Evolutionary conservation across 495 filamentous ascomycete species (phyloP), one percentile per base, ranked within the genome.

Genomic region (Aspergillus panamensis): DNA sequence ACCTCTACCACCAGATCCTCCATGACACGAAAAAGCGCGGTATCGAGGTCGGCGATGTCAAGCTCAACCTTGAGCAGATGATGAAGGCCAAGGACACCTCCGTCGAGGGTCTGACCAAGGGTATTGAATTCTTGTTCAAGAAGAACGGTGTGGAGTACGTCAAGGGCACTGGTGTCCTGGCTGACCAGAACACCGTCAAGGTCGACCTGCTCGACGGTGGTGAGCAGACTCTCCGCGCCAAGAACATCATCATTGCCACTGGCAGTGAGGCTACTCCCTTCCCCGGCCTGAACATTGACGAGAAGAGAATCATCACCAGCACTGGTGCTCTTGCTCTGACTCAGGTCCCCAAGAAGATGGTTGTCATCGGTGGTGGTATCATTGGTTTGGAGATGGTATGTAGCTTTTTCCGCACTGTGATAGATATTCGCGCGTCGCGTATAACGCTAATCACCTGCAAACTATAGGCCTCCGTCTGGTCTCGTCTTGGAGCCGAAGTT

Each of bases 71-170:
- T 31, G 73, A 77, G 65, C 87, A 94, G 71, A 90, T 98, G 87
- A 95, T 98, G 91, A 92, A 96, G 79, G 93, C 94, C 42, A 98
- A 98, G 80, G 91, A 97, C 43, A 84, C 83, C 33, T 95, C 95
- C 48, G 94, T 98, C 60, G 78, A 80, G 32, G 85, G 92, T 45
- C 75, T 98, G 63, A 98, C 94, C 60, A 97, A 97, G 81, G 94
- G 94, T 74, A 87, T 98, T 65, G 94, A 97, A 76, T 98, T 90
- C 75, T 77, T 98, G 55, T 86, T 98, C 75, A 97, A 96, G 87
- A 98, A 97, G 84, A 97, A 98, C 77, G 87, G 87, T 50, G 95
- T 96, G 67, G 90, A 97, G 67, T 98, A 97, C 69, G 77, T 97
- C 78, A 96, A 94, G 80, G 94, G 94, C 64, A 85, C 90, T 48